Evolutionary conservation across 345 rosid genomes (phyloP), one percentile per base, ranked within the genome.

Genomic region (Salix udensis): DNA sequence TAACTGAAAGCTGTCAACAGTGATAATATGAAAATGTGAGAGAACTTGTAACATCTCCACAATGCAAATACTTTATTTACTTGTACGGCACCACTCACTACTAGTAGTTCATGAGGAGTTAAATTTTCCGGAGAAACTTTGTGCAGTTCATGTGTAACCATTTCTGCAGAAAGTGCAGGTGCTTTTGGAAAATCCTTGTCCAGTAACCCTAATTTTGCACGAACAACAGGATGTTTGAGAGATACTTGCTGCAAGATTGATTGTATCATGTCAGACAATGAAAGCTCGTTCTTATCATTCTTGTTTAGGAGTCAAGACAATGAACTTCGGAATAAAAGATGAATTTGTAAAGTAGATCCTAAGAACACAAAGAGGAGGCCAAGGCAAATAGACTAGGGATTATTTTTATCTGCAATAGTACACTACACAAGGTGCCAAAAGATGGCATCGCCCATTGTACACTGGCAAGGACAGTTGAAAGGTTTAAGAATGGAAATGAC

Each of bases 191-290:
- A 71, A 61, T 70, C 64, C 68, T 67, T 79, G 40, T 64, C 82
- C 75, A 88, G 88, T 78, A 95, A 79, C 31, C 96, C 97, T 81
- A 95, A 83, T 82, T 82, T 93, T 70, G 82, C 76, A 71, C 89
- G 86, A 71, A 90, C 81, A 78, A 76, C 71, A 21, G 98, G 92
- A 85, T 88, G 83, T 61, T 83, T 87, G 84, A 95, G 83, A 78
- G 82, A 74, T 74, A 87, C 68, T 82, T 91, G 94, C 98, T 95
- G 90, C 89, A 88, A 66, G 75, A 61, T 80, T 68, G 36, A 44
- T 50, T 50, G 12, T 24, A 46, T 15, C 12, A 6, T 2, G 60
- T 24, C 19, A 64, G 67, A 18, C 11, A 60, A 21, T 42, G 26
- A 46, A 46, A 9, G 28, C 16, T n/a, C 2, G 1, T 34, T 19